These are phyloP conservation scores for Mycocentrospora acerina DNA, from an alignment of 2,329 filamentous ascomycete genomes.

Conservation along the genomic window DNA sequence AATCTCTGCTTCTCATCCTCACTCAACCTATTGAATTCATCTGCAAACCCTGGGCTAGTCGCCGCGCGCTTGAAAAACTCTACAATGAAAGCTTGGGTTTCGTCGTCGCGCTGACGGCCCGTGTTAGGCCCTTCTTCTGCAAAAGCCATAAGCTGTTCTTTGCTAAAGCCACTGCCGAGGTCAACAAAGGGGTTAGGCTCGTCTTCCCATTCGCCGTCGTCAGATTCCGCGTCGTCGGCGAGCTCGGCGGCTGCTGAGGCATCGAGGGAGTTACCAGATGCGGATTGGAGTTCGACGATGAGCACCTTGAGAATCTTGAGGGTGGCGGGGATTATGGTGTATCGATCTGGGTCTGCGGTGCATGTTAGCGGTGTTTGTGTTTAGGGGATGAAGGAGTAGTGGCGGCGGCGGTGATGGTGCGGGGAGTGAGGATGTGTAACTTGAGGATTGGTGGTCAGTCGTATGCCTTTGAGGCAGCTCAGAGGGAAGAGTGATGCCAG, in stretches of 20 bases:
- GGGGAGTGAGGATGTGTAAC: neutral
- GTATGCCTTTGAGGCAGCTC: no score
- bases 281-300: conserved; percentile 84
- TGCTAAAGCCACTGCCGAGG: conserved; percentile 59
- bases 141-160: conserved; percentile 75
- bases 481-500: no score
- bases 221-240: conserved; percentile 70
- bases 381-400: neutral
- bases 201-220: conserved; percentile 73
- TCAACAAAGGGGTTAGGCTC: conserved; percentile 72
- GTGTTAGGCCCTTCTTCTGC: conserved; percentile 53
- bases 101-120: conserved; percentile 75
- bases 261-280: conserved; percentile 66
- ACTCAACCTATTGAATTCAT: conserved; percentile 57
- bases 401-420: neutral
- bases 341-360: conserved; percentile 75
- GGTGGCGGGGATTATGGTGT: conserved; percentile 80
- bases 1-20: conserved; percentile 58
- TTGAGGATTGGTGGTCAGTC: neutral
- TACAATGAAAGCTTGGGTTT: conserved; percentile 81
- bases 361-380: conserved; percentile 11
- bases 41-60: conserved; percentile 56
- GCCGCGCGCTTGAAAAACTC: conserved; percentile 72
- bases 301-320: conserved; percentile 97
- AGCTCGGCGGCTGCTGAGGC: conserved; percentile 61